A percentile compares a stretch with the other conserved stretches of the same genome.
These are phyloP conservation scores for Austroboletus eburneus DNA, from an alignment of 768 basidiomycete genomes.

Conservation along the genomic window DNA sequence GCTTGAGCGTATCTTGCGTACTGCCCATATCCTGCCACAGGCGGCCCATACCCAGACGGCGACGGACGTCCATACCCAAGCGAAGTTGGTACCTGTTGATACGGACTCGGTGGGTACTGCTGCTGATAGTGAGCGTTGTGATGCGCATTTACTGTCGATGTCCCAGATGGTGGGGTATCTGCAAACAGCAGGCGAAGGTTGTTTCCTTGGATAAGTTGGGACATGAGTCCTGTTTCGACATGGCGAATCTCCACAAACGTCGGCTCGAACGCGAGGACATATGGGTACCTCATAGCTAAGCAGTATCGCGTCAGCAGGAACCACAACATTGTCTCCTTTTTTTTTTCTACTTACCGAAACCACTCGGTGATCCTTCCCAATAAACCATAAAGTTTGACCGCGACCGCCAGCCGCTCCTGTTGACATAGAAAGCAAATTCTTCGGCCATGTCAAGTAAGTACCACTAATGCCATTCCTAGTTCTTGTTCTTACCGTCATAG, in stretches of 20 bases:
- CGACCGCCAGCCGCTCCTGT: slow-evolving; percentile 91
- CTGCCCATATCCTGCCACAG: slow-evolving; percentile 34
- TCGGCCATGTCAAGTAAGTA: slow-evolving; percentile 4
- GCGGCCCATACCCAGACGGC: slow-evolving; percentile 25
- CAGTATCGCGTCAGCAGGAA: slow-evolving; percentile 4
- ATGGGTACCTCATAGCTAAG: slow-evolving; percentile 91
- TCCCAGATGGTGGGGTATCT: slow-evolving; percentile 84
- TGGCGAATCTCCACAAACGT: slow-evolving; percentile 96
- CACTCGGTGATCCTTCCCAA: slow-evolving; percentile 94
- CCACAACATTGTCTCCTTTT: neutral
- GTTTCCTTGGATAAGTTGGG: slow-evolving; percentile 93
- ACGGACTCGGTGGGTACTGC: slow-evolving; percentile 29
- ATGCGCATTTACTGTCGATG: slow-evolving; percentile 47
- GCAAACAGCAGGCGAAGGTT: slow-evolving; percentile 89
- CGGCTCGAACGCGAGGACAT: slow-evolving; percentile 94
- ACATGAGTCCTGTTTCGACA: slow-evolving; percentile 86
- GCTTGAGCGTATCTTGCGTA: slow-evolving; percentile 46
- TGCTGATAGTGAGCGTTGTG: slow-evolving; percentile 35
- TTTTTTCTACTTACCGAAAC: slow-evolving; percentile 76
- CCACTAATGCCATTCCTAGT: neutral
- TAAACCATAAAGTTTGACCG: slow-evolving; percentile 90
- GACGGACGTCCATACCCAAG: slow-evolving; percentile 26
- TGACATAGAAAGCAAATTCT: slow-evolving; percentile 99
- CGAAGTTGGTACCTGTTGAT: slow-evolving; percentile 28
- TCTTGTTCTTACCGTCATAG: slow-evolving; percentile 76